Conservation (phyloP, 1,139 yeast species). For the Taphrina populina region DNA sequence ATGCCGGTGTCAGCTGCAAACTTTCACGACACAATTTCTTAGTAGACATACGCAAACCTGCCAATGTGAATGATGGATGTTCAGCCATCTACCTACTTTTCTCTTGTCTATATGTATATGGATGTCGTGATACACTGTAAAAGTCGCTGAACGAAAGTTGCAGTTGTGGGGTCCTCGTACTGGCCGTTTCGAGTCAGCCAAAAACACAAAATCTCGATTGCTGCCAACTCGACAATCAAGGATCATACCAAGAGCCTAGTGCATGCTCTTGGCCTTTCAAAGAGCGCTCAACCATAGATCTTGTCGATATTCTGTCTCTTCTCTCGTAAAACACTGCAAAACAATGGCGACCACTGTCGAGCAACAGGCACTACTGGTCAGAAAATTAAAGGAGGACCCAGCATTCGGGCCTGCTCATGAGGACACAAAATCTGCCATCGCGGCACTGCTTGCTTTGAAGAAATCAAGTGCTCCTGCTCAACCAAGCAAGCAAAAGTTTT, state of each 20-base stretch:
- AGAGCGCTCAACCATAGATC: background rate
- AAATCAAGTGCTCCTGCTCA: slow-evolving; percentile 7
- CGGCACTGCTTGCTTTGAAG: slow-evolving; percentile 11
- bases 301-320: background rate
- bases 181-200: too few relatives aligned
- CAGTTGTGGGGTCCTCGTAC: too few relatives aligned
- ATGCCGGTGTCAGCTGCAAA: too few relatives aligned
- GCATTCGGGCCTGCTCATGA: slow-evolving; percentile 25
- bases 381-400: slow-evolving; percentile 23
- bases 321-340: background rate
- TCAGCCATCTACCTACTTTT: slow-evolving; percentile 19
- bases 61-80: slow-evolving; percentile 73
- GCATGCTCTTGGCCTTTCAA: slow-evolving; percentile 17
- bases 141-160: too few relatives aligned
- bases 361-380: slow-evolving; percentile 22
- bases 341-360: slow-evolving; percentile 21
- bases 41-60: slow-evolving; percentile 53
- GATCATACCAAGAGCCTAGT: too few relatives aligned
- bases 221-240: too few relatives aligned
- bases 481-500: slow-evolving; percentile 9
- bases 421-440: slow-evolving; percentile 23
- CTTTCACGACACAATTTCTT: too few relatives aligned
- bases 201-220: too few relatives aligned
- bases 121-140: too few relatives aligned
- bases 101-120: too few relatives aligned